Percentiles rank a stretch among this genome's conserved stretches.
Evolutionary conservation across 768 basidiomycete species (phyloP).

Genomic region (Trametes meyenii): DNA sequence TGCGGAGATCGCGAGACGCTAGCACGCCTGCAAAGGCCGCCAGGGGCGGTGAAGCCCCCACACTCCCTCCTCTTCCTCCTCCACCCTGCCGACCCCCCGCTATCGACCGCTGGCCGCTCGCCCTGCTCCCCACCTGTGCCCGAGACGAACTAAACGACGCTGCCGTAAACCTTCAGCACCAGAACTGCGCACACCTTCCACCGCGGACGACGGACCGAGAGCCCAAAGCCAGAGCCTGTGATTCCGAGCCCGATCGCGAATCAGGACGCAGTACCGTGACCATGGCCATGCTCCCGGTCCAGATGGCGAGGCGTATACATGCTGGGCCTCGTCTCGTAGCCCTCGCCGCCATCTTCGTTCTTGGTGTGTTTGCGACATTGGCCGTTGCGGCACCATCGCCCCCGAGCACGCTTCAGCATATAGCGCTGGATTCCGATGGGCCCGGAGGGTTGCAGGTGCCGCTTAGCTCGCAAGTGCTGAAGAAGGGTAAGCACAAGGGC

Average conservation of each 20-base stretch:
- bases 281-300: background rate
- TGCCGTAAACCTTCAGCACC: background rate
- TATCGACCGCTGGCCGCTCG: background rate
- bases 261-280: constrained; percentile 8
- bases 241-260: constrained; percentile 12
- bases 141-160: background rate
- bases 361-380: background rate
- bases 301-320: background rate
- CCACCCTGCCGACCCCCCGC: background rate
- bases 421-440: background rate
- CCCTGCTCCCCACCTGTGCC: background rate
- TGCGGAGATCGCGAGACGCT: constrained; percentile 1
- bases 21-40: constrained; percentile 8
- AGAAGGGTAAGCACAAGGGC: constrained; percentile 1
- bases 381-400: background rate
- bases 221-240: constrained; percentile 5
- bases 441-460: background rate
- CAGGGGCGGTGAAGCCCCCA: constrained; percentile 9
- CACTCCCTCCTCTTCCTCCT: background rate
- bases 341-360: background rate
- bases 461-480: background rate
- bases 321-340: background rate
- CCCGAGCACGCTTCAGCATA: background rate
- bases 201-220: constrained; percentile 1
- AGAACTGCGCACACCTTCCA: background rate